These are phyloP conservation scores for Termitomyces eurrhizus DNA, from an alignment of 768 basidiomycete species.

Conservation along the genomic window DNA sequence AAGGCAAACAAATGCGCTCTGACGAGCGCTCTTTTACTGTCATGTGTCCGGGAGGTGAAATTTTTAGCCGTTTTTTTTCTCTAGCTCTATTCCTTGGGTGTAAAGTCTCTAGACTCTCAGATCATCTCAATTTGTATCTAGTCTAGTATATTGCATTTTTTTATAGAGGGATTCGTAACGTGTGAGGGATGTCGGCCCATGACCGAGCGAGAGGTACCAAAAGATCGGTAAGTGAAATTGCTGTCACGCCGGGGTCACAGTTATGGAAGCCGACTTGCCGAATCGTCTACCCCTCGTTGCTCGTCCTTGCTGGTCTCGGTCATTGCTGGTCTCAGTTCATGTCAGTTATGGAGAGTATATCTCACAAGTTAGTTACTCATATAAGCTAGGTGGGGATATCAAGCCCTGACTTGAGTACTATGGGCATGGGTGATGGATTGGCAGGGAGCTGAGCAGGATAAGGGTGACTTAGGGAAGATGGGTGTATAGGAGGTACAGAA, in stretches of 20 bases:
- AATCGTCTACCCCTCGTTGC: too few relatives aligned
- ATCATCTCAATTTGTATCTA: background rate
- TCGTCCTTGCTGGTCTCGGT: background rate
- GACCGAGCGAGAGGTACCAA: background rate
- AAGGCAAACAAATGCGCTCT: too few relatives aligned
- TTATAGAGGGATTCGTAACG: background rate
- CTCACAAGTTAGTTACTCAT: too few relatives aligned
- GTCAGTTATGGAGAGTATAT: too few relatives aligned
- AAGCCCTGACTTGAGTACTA: background rate
- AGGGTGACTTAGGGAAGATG: too few relatives aligned
- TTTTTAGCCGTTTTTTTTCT: background rate
- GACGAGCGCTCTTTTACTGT: too few relatives aligned
- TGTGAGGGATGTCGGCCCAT: background rate
- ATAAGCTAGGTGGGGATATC: background rate
- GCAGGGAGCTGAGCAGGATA: too few relatives aligned
- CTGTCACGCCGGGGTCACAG: background rate
- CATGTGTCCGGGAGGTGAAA: background rate
- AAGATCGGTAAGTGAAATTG: background rate
- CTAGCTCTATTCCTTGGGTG: background rate
- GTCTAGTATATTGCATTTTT: background rate
- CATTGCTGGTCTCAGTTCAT: too few relatives aligned
- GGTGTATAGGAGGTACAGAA: too few relatives aligned
- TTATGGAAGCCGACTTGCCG: too few relatives aligned
- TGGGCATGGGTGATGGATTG: background rate
- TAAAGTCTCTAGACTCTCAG: background rate